These are phyloP conservation scores for Aquilaria yunnanensis DNA, from an alignment of 345 rosid species.

Conservation along the genomic window DNA sequence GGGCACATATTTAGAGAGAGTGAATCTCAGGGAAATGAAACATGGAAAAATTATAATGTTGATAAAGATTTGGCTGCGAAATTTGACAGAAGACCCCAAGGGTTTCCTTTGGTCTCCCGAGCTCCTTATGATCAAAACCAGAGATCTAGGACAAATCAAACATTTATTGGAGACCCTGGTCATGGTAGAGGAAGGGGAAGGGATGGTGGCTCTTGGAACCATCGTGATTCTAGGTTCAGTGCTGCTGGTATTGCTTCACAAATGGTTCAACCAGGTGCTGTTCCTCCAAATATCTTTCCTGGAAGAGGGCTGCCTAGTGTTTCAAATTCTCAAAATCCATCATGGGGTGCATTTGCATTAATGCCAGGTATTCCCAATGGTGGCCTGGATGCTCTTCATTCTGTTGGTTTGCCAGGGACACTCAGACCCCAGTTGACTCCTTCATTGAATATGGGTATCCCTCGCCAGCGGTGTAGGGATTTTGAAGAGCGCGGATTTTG, in stretches of 20 bases:
- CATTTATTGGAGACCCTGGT: conserved; percentile 51
- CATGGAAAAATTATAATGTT: conserved; percentile 33
- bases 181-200: conserved; percentile 86
- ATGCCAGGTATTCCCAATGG: conserved; percentile 71
- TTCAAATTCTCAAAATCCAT: conserved; percentile 52
- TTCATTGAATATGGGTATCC: conserved; percentile 66
- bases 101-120: conserved; percentile 37
- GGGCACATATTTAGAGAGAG: conserved; percentile 54
- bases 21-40: conserved; percentile 43
- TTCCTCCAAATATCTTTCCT: conserved; percentile 48
- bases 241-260: conserved; percentile 67
- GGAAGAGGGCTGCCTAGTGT: conserved; percentile 72
- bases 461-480: conserved; percentile 84
- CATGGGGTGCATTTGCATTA: conserved; percentile 83
- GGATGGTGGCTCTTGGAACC: conserved; percentile 70
- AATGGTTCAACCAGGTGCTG: conserved; percentile 52
- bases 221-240: conserved; percentile 59
- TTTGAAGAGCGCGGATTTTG: conserved; percentile 99
- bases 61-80: conserved; percentile 39
- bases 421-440: conserved; percentile 56
- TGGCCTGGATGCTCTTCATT: conserved; percentile 67
- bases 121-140: conserved; percentile 49
- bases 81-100: conserved; percentile 57
- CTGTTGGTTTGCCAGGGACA: conserved; percentile 68
- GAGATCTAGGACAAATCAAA: conserved; percentile 50